Evolutionary conservation across 225 moss, liverwort and hornwort genomes (phyloP).

Genomic region (Sphagnum tenellum): DNA sequence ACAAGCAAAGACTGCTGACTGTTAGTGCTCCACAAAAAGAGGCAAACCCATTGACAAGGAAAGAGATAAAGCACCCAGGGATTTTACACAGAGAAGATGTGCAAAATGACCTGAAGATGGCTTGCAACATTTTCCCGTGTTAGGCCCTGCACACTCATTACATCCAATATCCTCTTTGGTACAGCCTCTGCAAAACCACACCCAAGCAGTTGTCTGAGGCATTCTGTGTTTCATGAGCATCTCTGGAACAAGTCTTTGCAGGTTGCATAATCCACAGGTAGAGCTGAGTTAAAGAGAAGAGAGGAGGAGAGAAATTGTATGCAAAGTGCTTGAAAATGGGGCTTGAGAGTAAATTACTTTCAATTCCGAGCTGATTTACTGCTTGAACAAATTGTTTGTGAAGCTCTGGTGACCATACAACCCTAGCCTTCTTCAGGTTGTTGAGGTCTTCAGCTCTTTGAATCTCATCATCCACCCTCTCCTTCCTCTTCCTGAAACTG

Average conservation of each 20-base stretch:
- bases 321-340: too few relatives aligned
- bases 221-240: too few relatives aligned
- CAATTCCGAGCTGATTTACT: constrained; percentile 82
- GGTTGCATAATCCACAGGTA: too few relatives aligned
- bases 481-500: constrained; percentile 73
- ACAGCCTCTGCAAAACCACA: constrained; percentile 69
- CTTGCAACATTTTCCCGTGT: constrained; percentile 99
- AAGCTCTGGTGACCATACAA: constrained; percentile 86
- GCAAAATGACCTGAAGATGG: constrained; percentile 63
- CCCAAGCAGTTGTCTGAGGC: too few relatives aligned
- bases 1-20: too few relatives aligned
- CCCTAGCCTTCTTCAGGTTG: constrained; percentile 86
- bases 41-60: too few relatives aligned
- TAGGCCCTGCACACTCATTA: constrained; percentile 93
- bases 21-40: too few relatives aligned
- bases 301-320: too few relatives aligned
- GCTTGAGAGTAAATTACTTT: constrained; percentile 45
- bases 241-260: too few relatives aligned
- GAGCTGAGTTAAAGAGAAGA: too few relatives aligned
- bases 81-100: too few relatives aligned
- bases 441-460: constrained; percentile 67
- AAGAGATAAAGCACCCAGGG: too few relatives aligned
- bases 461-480: constrained; percentile 55
- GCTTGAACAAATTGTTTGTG: constrained; percentile 96
- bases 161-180: constrained; percentile 85